These are phyloP conservation scores for Symbiodinium natans DNA, from an alignment of 73 alveolate species.

Conservation along the genomic window DNA sequence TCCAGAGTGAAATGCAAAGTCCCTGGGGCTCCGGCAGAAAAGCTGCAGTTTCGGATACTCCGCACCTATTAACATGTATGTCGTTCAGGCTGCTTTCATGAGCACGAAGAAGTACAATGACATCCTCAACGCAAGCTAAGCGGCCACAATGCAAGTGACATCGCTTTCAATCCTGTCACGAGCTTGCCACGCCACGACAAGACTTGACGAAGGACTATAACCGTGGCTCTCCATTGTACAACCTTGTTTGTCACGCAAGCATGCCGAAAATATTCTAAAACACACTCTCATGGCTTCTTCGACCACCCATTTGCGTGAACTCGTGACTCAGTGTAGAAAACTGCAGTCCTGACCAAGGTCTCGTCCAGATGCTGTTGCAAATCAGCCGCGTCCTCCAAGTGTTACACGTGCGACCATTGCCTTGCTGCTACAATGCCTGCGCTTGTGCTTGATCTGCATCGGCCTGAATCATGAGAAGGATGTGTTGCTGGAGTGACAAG, in stretches of 20 bases:
- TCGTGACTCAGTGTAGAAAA: no score
- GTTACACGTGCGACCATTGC: no score
- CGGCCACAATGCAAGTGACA: constrained; percentile 53
- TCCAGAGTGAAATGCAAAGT: neutral
- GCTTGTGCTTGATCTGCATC: no score
- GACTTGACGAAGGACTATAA: no score
- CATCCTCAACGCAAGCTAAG: neutral
- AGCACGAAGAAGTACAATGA: no score
- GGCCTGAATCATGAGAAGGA: no score
- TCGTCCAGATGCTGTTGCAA: constrained; percentile 60
- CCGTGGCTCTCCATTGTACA: neutral
- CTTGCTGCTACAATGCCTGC: no score
- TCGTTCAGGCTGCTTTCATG: neutral
- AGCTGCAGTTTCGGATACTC: constrained; percentile 55
- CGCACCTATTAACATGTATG: neutral
- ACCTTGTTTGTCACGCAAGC: neutral
- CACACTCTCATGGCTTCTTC: no score
- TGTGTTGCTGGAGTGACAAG: no score
- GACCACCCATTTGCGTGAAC: no score
- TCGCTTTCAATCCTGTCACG: constrained; percentile 37
- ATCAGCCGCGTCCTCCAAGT: constrained; percentile 5
- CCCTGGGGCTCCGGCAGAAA: neutral
- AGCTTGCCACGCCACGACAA: no score
- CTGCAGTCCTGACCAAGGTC: constrained; percentile 35
- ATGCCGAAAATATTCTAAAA: neutral